phyloP scores from a whole-genome alignment of 169 alveolate genomes.

The Plasmodium billcollinsi region DNA sequence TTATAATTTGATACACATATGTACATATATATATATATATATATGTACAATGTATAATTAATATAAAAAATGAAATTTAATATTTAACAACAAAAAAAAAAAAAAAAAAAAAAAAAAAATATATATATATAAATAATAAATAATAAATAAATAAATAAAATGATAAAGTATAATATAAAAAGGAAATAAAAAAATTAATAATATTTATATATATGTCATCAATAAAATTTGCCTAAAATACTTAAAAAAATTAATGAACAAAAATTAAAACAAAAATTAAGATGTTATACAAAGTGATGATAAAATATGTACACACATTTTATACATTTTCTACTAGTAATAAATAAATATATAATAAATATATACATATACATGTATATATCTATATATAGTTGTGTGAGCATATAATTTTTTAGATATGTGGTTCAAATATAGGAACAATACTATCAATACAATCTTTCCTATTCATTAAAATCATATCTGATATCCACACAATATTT shows the following conservation, averaged over 20 bases:
- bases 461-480: constrained; percentile 92
- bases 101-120: too few species aligned
- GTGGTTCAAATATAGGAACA: constrained; percentile 89
- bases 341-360: not conserved
- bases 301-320: not conserved
- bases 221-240: too few species aligned
- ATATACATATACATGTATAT: not conserved
- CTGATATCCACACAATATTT: constrained; percentile 98
- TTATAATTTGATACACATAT: too few species aligned
- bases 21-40: too few species aligned
- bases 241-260: constrained; percentile 39
- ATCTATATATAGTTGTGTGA: not conserved
- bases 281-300: not conserved
- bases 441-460: constrained; percentile 90
- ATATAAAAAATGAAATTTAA: too few species aligned
- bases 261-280: constrained; percentile 52
- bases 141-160: too few species aligned
- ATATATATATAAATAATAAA: too few species aligned
- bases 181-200: too few species aligned
- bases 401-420: constrained; percentile 15
- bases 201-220: too few species aligned
- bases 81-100: too few species aligned
- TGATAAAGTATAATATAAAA: too few species aligned
- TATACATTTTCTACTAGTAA: not conserved
- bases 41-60: too few species aligned